phyloP scores from a whole-genome alignment of 1,139 yeast species.

The Arxiozyma slooffiae region DNA sequence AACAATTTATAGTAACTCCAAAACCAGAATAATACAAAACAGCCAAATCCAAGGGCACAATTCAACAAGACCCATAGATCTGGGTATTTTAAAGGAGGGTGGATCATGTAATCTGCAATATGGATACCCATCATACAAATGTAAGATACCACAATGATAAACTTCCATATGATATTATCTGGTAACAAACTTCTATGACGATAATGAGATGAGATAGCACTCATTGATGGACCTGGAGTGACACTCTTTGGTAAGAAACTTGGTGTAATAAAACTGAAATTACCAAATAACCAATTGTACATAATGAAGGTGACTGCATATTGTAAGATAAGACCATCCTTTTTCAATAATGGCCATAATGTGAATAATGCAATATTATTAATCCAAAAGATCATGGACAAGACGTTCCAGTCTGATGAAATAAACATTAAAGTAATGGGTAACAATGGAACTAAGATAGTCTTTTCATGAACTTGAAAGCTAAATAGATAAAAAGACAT shows the following conservation, averaged over 20 bases:
- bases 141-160: conserved; percentile 52
- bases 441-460: conserved; percentile 74
- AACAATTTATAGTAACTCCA: conserved; percentile 57
- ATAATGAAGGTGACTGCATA: conserved; percentile 51
- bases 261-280: conserved; percentile 38
- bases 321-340: conserved; percentile 67
- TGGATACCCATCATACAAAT: conserved; percentile 45
- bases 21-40: conserved; percentile 66
- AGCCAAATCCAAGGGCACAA: conserved; percentile 61
- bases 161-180: conserved; percentile 43
- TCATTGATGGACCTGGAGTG: conserved; percentile 37
- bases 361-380: conserved; percentile 78
- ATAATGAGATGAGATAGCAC: conserved; percentile 25
- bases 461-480: conserved; percentile 93
- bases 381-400: conserved; percentile 77
- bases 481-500: conserved; percentile 85
- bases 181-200: conserved; percentile 44
- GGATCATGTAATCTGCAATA: conserved; percentile 40
- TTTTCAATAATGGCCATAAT: conserved; percentile 74
- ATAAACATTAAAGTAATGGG: conserved; percentile 69
- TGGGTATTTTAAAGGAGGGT: conserved; percentile 57
- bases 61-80: conserved; percentile 81
- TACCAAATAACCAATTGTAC: conserved; percentile 81
- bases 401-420: conserved; percentile 46
- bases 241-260: conserved; percentile 35